Conservation (phyloP, 2,329 filamentous ascomycete species). For the Fusarium sp. region DNA sequence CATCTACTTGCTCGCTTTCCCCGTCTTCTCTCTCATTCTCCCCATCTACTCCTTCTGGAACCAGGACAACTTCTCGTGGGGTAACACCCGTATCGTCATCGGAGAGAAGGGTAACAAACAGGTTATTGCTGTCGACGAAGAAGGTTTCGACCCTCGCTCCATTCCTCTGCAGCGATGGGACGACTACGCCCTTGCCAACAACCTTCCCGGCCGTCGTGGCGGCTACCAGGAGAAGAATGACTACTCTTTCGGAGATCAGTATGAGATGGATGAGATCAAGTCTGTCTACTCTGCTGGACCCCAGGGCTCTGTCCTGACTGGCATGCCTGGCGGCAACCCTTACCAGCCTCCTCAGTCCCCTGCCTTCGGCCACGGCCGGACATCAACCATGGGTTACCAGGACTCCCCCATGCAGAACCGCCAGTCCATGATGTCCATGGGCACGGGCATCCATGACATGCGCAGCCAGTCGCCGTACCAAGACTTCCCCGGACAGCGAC, state of each 20-base stretch:
- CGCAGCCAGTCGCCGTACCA: conserved; percentile 70
- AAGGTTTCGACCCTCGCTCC: conserved; percentile 89
- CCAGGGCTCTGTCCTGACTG: conserved; percentile 88
- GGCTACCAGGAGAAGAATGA: conserved; percentile 73
- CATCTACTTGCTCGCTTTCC: conserved; percentile 96
- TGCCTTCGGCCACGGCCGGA: conserved; percentile 68
- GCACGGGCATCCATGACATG: conserved; percentile 58
- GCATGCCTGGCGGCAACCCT: conserved; percentile 77
- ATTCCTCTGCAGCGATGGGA: conserved; percentile 98
- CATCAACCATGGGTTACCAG: conserved; percentile 60
- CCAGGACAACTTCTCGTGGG: conserved; percentile 98
- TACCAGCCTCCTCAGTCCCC: conserved; percentile 90
- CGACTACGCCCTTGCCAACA: conserved; percentile 89
- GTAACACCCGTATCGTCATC: conserved; percentile 97
- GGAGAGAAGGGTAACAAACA: conserved; percentile 93
- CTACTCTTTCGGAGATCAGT: conserved; percentile 78
- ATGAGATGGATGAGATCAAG: conserved; percentile 98
- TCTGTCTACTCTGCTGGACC: conserved; percentile 94
- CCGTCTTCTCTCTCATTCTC: conserved; percentile 90
- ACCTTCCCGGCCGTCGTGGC: conserved; percentile 90
- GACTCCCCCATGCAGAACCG: conserved; percentile 69
- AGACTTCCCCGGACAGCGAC: conserved; percentile 63
- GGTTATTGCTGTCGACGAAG: conserved; percentile 86
- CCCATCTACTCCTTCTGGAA: conserved; percentile 99
- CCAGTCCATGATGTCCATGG: conserved; percentile 79